Base-by-base conservation (phyloP, 257 asterid genomes). In the Verbena officinalis region DNA sequence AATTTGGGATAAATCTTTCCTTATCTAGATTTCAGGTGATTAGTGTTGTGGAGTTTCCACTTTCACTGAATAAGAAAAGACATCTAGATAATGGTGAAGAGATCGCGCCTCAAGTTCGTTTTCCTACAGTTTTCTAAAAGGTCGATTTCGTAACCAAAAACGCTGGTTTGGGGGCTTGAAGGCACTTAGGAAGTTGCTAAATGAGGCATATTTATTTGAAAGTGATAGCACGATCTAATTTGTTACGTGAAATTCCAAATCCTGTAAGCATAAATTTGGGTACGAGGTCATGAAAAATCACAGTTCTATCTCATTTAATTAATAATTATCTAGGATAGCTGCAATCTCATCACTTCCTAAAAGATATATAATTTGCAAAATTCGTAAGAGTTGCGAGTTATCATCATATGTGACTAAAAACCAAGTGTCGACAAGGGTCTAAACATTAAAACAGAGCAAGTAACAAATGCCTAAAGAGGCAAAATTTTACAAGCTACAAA, bases 1-100 rank as follows among this genome's bases (percentile, higher is more conserved):
- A 19, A 22, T 17, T 1, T 5, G 12, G 17, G 27, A 22, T 4
- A 15, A 10, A 22, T 0, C 64, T 70, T 58, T 31, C 67, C 73
- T 65, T 71, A 65, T 76, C 77, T 48, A 24, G 81, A 56, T 52
- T 20, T 62, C 84, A 81, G 84, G 84, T 66, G 80, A 70, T 73
- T 75, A 36, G 40, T 36, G 71, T 67, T 78, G 84, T 81, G 72
- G 77, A 70, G 68, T 62, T 66, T 64, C 77, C 66, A 62, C 60
- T 65, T 69, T 36, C 56, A 31, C 27, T 39, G 64, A 17, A 55
- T 15, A 20, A n/a, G 53, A 39, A 61, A 62, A 54, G 60, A 16
- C 64, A 51, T 33, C 16, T 31, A 16, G 20, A 66, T 45, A 40
- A 62, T 39, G 58, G 50, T 62, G 69, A 36, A 56, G 13, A 12